These are phyloP conservation scores for Colletotrichum limetticola DNA, from an alignment of 2,329 filamentous ascomycete genomes.

Conservation along the genomic window DNA sequence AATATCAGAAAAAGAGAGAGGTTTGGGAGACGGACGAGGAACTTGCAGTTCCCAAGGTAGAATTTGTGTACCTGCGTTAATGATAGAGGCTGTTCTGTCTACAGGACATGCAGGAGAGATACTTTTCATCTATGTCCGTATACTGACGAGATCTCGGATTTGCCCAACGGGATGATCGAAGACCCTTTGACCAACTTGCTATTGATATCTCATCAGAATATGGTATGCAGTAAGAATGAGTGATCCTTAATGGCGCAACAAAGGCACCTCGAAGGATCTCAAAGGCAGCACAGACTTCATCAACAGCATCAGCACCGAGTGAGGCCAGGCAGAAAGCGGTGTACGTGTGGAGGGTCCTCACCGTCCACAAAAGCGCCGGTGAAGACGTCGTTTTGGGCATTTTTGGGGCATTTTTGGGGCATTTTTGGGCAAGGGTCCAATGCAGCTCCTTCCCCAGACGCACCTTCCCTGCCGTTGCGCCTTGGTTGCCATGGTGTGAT, in stretches of 20 bases:
- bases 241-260: neutral
- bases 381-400: neutral
- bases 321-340: conserved; percentile 21
- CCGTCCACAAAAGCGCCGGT: conserved; percentile 8
- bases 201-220: neutral
- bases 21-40: no score
- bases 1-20: neutral
- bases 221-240: no score
- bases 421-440: conserved; percentile 22
- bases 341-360: conserved; percentile 22
- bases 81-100: no score
- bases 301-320: neutral
- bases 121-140: neutral
- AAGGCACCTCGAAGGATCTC: neutral
- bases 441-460: conserved; percentile 33
- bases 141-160: neutral
- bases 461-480: conserved; percentile 33
- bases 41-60: no score
- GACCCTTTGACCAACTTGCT: neutral
- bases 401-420: conserved; percentile 7
- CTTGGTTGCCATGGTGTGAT: conserved; percentile 34
- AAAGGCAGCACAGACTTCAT: neutral
- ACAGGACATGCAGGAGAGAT: no score
- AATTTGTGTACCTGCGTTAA: no score
- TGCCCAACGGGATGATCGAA: neutral